These are phyloP conservation scores for Aurinia saxatilis DNA, from an alignment of 345 rosid genomes.

Conservation along the genomic window DNA sequence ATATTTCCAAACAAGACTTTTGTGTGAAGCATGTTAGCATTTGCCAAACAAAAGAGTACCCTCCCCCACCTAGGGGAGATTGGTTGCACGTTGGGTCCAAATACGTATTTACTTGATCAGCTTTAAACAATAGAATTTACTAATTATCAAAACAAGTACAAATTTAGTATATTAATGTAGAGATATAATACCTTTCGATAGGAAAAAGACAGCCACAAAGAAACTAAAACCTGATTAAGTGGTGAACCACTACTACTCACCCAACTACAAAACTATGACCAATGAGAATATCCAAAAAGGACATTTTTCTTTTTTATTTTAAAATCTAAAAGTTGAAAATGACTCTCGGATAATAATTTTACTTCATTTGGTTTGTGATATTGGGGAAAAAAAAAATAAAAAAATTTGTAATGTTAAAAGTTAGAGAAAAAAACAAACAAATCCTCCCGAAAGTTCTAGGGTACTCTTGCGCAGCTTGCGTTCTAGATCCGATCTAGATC, in stretches of 20 bases:
- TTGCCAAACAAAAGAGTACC: neutral
- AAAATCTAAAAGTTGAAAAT: neutral
- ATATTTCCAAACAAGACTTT: neutral
- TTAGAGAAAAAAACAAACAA: too few relatives aligned
- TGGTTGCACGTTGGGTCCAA: slow-evolving; percentile 26
- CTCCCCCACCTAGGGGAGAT: slow-evolving; percentile 15
- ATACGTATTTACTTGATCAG: neutral
- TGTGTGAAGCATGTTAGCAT: neutral
- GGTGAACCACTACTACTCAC: slow-evolving; percentile 10
- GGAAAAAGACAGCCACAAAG: neutral
- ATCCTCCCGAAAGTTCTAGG: too few relatives aligned
- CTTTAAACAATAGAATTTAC: neutral
- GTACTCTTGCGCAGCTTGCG: too few relatives aligned
- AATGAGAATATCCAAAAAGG: neutral
- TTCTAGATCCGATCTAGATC: too few relatives aligned
- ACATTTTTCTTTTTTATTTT: neutral
- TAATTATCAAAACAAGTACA: neutral
- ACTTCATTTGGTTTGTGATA: too few relatives aligned
- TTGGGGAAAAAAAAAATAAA: too few relatives aligned
- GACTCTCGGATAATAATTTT: neutral
- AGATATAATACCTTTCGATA: neutral
- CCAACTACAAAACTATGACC: neutral
- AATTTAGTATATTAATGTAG: neutral
- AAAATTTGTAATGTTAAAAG: too few relatives aligned
- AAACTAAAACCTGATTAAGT: neutral